Percentiles rank a stretch among this genome's conserved stretches.
phyloP scores from a whole-genome alignment of 1,284 basidiomycete species.

The Xerocomus cyaneibrunnescens region DNA sequence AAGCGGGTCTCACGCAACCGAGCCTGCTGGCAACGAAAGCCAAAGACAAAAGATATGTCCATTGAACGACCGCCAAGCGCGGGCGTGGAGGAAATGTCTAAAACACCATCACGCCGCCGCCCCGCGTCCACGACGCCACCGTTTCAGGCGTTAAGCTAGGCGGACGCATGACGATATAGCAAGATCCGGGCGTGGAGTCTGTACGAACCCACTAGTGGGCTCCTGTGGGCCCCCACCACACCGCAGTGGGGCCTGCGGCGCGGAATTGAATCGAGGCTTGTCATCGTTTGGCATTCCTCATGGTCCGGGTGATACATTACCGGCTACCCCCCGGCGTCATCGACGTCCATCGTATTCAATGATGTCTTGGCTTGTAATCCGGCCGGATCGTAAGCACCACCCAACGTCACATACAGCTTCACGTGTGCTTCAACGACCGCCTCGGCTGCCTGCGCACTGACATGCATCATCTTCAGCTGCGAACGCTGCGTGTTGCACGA shows the following conservation, averaged over 20 bases:
- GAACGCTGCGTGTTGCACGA: constrained; percentile 36
- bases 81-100: not conserved
- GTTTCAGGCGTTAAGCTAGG: not conserved
- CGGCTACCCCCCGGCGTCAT: constrained; percentile 1
- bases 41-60: not conserved
- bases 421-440: constrained; percentile 45
- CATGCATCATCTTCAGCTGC: constrained; percentile 37
- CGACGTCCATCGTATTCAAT: constrained; percentile 4
- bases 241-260: not conserved
- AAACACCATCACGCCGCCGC: constrained; percentile 3
- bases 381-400: not conserved
- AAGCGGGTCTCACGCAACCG: not conserved
- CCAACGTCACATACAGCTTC: constrained; percentile 42
- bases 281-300: not conserved
- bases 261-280: not conserved
- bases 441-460: constrained; percentile 33
- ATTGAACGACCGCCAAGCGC: constrained; percentile 2
- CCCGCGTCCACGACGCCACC: not conserved
- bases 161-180: not conserved
- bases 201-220: not conserved
- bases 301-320: constrained; percentile 4
- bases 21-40: no score
- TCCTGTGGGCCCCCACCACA: not conserved
- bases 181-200: constrained; percentile 9
- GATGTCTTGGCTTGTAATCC: not conserved